Evolutionary conservation across 257 asterid genomes (phyloP), one percentile per base, ranked within the genome.

Genomic region (Forsythia viridissima): DNA sequence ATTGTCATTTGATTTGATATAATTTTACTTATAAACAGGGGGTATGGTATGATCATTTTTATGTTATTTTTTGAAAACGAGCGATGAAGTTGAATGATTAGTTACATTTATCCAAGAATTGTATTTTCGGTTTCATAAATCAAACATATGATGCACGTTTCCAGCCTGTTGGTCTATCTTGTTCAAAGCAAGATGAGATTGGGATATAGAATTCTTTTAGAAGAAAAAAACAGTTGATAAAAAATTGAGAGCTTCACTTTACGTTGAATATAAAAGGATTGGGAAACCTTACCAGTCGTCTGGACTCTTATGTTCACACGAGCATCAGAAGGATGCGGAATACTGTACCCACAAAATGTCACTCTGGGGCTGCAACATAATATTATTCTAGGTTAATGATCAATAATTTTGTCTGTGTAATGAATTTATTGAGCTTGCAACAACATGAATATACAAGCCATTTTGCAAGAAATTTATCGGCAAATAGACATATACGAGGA

Each of bases 251-350:
- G 38, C 3, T 55, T 40, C 15, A 71, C 30, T 21, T 20, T 61
- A 8, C 2, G 2, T 21, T 2, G 68, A 61, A 61, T 8, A 4
- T n/a, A 61, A 21, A 61, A 20, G 11, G 37, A 21, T 37, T 20
- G 68, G 68, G 37, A 82, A 77, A 21, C 38, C 24, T 82, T 87
- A 96, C 99, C 98, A 15, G 97, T 96, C 0, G 98, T 92, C 89
- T 93, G 99, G 75, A 95, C 96, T 80, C 98, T 88, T 30, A 95
- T 88, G 80, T 95, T 95, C 55, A 95, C 99, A 8, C 92, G 83
- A 76, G 97, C 97, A 84, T 93, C 99, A 44, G 98, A 84, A 70
- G 99, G 99, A 80, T 95, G 98, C 3, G 99, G 99, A 71, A 95
- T 93, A 90, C 98, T 95, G 90, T 95, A 93, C 20, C 97, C 98